Conservation (phyloP, 345 rosid species). For the Viola odorata region DNA sequence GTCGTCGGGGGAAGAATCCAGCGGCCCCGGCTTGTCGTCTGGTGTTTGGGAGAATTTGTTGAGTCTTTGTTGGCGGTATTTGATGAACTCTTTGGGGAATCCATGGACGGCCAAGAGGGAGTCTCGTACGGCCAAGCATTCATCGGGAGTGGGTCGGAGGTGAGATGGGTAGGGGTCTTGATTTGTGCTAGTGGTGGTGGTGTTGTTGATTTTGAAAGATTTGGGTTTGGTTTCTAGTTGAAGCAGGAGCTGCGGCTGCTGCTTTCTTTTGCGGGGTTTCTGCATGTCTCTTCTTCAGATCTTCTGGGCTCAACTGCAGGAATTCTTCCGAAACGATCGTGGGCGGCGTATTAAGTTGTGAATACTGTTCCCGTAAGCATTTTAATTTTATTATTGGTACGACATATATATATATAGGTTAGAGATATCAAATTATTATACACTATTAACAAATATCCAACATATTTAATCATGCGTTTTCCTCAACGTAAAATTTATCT, state of each 20-base stretch:
- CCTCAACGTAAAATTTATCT: too few relatives aligned
- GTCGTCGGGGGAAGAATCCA: slow-evolving; percentile 17
- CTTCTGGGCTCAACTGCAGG: not conserved
- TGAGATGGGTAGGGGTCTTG: slow-evolving; percentile 45
- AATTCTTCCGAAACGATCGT: too few relatives aligned
- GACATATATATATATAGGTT: too few relatives aligned
- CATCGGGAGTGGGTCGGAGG: slow-evolving; percentile 41
- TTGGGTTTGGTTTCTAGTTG: not conserved
- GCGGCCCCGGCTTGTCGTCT: not conserved
- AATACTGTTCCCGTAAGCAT: too few relatives aligned
- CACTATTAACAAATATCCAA: too few relatives aligned
- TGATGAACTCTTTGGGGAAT: slow-evolving; percentile 50
- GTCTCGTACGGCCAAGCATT: slow-evolving; percentile 50
- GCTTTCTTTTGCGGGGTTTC: slow-evolving; percentile 42
- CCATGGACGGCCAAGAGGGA: slow-evolving; percentile 50
- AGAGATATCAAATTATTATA: too few relatives aligned
- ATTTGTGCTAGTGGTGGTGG: not conserved
- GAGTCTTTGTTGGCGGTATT: slow-evolving; percentile 52
- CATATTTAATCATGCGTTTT: too few relatives aligned
- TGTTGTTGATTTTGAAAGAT: slow-evolving; percentile 16
- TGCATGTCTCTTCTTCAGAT: slow-evolving; percentile 27
- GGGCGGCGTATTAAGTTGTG: too few relatives aligned
- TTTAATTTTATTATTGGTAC: too few relatives aligned
- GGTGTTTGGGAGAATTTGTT: not conserved
- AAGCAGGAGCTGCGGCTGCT: slow-evolving; percentile 5